phyloP scores from a whole-genome alignment of 495 filamentous ascomycete genomes.

The Geoglossum glabrum region DNA sequence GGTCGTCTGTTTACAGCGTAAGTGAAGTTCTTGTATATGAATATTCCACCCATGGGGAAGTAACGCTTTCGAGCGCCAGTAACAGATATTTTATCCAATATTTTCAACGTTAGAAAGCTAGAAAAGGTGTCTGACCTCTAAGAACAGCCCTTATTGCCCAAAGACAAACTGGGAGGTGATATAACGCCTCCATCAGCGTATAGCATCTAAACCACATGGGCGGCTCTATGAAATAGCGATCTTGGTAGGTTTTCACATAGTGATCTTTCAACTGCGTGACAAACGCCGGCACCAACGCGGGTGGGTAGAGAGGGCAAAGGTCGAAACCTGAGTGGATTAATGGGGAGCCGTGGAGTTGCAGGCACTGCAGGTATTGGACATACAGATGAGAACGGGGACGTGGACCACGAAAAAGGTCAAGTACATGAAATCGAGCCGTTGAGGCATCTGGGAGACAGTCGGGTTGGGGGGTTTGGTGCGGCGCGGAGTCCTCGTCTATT shows the following conservation, averaged over 20 bases:
- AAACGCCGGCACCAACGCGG: conserved; percentile 28
- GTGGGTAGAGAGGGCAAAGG: conserved; percentile 42
- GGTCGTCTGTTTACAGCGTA: conserved; percentile 26
- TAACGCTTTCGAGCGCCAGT: too few relatives aligned
- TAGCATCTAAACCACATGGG: conserved; percentile 54
- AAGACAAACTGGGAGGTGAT: conserved; percentile 46
- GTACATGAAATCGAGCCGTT: conserved; percentile 39
- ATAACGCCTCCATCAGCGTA: conserved; percentile 45
- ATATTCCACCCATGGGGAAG: background rate
- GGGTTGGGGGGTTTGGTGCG: too few relatives aligned
- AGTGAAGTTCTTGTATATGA: background rate
- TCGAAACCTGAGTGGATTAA: conserved; percentile 18
- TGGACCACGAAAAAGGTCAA: conserved; percentile 49
- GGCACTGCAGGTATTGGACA: conserved; percentile 10
- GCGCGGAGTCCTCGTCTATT: too few relatives aligned
- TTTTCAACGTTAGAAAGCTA: too few relatives aligned
- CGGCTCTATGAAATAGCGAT: conserved; percentile 50
- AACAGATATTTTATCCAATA: too few relatives aligned
- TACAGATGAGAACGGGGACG: conserved; percentile 47
- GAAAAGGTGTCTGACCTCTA: background rate
- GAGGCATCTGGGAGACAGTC: too few relatives aligned
- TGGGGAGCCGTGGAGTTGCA: background rate
- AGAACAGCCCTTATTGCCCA: conserved; percentile 37
- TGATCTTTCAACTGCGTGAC: conserved; percentile 31
- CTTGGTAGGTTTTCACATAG: conserved; percentile 50